Conservation (phyloP, 306 rosid species). For the Hylodesmum podocarpum region DNA sequence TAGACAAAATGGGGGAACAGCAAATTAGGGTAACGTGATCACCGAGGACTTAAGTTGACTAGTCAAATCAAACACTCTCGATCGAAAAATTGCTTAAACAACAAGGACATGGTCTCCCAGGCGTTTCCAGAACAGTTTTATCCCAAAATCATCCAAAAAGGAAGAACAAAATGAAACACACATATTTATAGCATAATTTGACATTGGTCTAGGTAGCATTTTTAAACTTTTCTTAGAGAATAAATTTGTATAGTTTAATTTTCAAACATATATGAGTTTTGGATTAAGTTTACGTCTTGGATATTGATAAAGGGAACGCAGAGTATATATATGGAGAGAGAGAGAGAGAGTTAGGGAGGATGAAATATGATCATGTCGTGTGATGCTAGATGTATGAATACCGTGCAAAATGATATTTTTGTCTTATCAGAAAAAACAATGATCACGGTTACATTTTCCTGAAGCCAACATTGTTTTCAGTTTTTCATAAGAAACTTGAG, state of each 20-base stretch:
- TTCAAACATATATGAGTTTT: not conserved
- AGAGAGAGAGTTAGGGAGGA: not conserved
- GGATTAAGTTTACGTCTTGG: not conserved
- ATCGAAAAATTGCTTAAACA: not conserved
- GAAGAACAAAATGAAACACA: not conserved
- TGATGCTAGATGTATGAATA: not conserved
- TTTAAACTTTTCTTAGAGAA: not conserved
- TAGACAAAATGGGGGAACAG: slow-evolving; percentile 33
- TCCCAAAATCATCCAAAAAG: not conserved
- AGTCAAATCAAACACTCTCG: slow-evolving; percentile 37
- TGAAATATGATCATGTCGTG: not conserved
- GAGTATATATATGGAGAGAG: too few species aligned
- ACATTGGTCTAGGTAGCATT: not conserved
- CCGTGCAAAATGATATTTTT: not conserved
- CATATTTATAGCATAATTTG: not conserved
- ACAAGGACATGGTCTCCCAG: not conserved
- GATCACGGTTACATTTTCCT: not conserved
- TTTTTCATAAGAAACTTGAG: not conserved
- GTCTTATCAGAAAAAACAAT: not conserved
- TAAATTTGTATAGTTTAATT: not conserved
- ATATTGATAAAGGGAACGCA: not conserved
- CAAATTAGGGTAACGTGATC: slow-evolving; percentile 37
- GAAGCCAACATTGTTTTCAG: not conserved
- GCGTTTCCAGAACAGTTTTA: not conserved
- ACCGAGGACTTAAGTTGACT: slow-evolving; percentile 40